Percentiles rank a stretch among this genome's conserved stretches.
Conservation (phyloP, 345 rosid genomes). For the Carallia pectinifolia region DNA sequence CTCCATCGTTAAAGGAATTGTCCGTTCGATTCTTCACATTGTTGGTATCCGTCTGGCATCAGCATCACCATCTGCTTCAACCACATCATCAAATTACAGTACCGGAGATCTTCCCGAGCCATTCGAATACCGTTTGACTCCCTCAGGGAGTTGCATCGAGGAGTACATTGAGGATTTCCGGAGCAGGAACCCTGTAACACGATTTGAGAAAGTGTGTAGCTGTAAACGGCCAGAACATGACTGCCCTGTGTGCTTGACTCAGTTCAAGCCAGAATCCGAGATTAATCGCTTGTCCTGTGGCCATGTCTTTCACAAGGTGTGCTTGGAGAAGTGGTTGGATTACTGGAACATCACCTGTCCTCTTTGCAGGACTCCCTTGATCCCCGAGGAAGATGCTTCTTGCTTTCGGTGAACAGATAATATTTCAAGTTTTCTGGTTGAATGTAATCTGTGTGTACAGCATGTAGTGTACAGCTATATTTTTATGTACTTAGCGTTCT, state of each 20-base stretch:
- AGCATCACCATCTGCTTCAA: conserved; percentile 25
- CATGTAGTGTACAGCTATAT: conserved; percentile 16
- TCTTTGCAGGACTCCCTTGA: conserved; percentile 62
- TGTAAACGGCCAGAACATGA: conserved; percentile 51
- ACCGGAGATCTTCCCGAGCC: conserved; percentile 35
- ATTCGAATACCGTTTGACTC: conserved; percentile 36
- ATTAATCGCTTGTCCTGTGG: conserved; percentile 65
- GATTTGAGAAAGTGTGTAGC: conserved; percentile 44
- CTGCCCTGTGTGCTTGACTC: conserved; percentile 65
- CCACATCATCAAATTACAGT: conserved; percentile 28
- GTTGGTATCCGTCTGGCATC: conserved; percentile 58
- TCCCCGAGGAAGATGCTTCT: conserved; percentile 47
- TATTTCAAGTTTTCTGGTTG: neutral
- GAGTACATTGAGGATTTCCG: conserved; percentile 73
- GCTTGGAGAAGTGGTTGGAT: conserved; percentile 79
- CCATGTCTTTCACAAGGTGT: conserved; percentile 62
- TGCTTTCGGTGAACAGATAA: conserved; percentile 45
- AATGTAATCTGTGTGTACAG: conserved; percentile 17
- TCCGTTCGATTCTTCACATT: conserved; percentile 58
- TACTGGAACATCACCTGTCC: conserved; percentile 79
- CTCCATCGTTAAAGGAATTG: conserved; percentile 64
- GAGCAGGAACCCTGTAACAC: conserved; percentile 49
- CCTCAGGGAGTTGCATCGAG: conserved; percentile 51
- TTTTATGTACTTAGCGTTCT: conserved; percentile 5
- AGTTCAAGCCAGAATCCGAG: conserved; percentile 59